Conservation (phyloP, 495 filamentous ascomycete species). For the Aspergillus ostianus region DNA sequence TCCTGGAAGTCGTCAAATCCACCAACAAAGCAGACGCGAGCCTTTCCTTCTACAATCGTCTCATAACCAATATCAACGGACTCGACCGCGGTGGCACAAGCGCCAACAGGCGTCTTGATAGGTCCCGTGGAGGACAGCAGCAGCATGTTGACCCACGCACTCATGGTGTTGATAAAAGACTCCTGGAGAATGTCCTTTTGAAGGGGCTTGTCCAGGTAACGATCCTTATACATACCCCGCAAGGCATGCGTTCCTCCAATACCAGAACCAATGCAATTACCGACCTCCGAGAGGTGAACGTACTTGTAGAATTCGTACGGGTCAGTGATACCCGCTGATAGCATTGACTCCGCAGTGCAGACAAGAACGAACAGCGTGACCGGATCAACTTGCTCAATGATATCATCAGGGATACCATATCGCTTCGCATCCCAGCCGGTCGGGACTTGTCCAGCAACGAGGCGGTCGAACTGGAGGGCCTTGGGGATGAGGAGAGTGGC, state of each 20-base stretch:
- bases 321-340: slow-evolving; percentile 95
- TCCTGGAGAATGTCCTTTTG: slow-evolving; percentile 99
- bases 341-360: slow-evolving; percentile 84
- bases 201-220: slow-evolving; percentile 93
- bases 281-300: slow-evolving; percentile 95
- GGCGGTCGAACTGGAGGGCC: slow-evolving; percentile 92
- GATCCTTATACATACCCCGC: slow-evolving; percentile 97
- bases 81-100: slow-evolving; percentile 95
- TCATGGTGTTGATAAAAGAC: slow-evolving; percentile 99
- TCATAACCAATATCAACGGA: slow-evolving; percentile 97
- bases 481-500: slow-evolving; percentile 94
- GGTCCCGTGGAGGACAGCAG: slow-evolving; percentile 94
- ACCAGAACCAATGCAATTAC: slow-evolving; percentile 97
- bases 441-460: slow-evolving; percentile 94
- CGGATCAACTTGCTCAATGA: slow-evolving; percentile 95
- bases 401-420: slow-evolving; percentile 96
- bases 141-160: slow-evolving; percentile 99
- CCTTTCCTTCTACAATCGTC: slow-evolving; percentile 96
- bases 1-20: slow-evolving; percentile 99
- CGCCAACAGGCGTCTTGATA: slow-evolving; percentile 97
- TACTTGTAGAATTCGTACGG: slow-evolving; percentile 99
- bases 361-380: slow-evolving; percentile 94
- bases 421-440: slow-evolving; percentile 94
- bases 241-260: slow-evolving; percentile 92
- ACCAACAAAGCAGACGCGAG: slow-evolving; percentile 93